phyloP scores from a whole-genome alignment of 331 rosid species.

The Erythrophleum ivorense region DNA sequence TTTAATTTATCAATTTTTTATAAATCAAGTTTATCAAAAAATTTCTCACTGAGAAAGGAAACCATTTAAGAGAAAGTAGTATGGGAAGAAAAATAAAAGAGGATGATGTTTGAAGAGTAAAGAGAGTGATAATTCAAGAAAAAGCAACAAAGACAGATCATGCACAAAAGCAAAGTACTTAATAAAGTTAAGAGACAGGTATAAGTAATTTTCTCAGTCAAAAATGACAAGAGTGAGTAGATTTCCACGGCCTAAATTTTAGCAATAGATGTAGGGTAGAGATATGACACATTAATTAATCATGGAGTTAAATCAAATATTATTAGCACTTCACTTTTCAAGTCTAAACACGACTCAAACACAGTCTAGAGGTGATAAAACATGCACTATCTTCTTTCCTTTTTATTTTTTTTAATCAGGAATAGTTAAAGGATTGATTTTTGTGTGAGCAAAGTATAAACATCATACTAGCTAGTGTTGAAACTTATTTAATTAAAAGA shows the following conservation, averaged over 20 bases:
- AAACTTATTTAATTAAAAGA: neutral
- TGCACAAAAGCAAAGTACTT: neutral
- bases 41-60: neutral
- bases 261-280: slow-evolving; percentile 33
- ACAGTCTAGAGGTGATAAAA: too few relatives aligned
- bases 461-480: neutral
- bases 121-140: neutral
- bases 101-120: neutral
- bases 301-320: slow-evolving; percentile 28
- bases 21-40: neutral
- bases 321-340: slow-evolving; percentile 29
- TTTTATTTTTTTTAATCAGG: too few relatives aligned
- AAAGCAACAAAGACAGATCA: slow-evolving; percentile 15
- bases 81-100: neutral
- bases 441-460: too few relatives aligned
- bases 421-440: too few relatives aligned
- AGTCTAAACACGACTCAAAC: neutral
- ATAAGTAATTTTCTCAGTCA: slow-evolving; percentile 4
- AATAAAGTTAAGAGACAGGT: slow-evolving; percentile 12
- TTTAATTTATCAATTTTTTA: neutral
- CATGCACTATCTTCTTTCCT: too few relatives aligned
- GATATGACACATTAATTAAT: slow-evolving; percentile 9
- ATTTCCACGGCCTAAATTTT: slow-evolving; percentile 37
- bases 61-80: neutral
- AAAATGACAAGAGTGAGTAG: slow-evolving; percentile 33